These are phyloP conservation scores for Fistulinella cinereoalba DNA, from an alignment of 1,284 basidiomycete species.

Conservation along the genomic window DNA sequence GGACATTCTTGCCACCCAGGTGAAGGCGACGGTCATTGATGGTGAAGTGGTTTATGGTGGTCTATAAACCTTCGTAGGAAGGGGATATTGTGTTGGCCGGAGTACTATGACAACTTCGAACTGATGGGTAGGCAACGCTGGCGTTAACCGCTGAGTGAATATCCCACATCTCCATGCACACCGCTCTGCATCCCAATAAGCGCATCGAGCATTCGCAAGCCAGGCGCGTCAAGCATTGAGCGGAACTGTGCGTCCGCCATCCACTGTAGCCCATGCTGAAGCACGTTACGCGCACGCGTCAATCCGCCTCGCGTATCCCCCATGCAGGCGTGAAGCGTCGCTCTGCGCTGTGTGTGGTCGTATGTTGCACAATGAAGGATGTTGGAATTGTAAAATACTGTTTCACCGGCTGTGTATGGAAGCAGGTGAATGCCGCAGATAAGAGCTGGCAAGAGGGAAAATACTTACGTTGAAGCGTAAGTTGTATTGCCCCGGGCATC, in stretches of 20 bases:
- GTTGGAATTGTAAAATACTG: constrained; percentile 59
- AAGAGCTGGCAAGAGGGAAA: constrained; percentile 4
- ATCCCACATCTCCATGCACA: not conserved
- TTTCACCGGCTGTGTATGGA: constrained; percentile 39
- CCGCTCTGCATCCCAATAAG: not conserved
- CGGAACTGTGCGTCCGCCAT: not conserved
- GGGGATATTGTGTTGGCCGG: not conserved
- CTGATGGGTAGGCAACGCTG: no score
- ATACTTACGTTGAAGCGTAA: constrained; percentile 61
- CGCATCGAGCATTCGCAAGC: not conserved
- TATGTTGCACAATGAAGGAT: constrained; percentile 59
- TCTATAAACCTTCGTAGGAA: constrained; percentile 9
- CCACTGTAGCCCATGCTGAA: constrained; percentile 73
- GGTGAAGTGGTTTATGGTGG: constrained; percentile 67
- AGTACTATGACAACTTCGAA: no score
- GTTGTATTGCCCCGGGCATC: constrained; percentile 67
- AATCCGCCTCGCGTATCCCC: constrained; percentile 64
- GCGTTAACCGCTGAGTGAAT: not conserved
- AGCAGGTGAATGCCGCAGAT: not conserved
- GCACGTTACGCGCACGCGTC: constrained; percentile 67
- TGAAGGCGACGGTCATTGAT: constrained; percentile 77
- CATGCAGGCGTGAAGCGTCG: constrained; percentile 74
- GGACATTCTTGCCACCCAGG: constrained; percentile 68
- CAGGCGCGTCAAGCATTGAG: not conserved
- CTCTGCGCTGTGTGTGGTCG: constrained; percentile 49